Evolutionary conservation across 2,329 filamentous ascomycete species (phyloP), one percentile per base, ranked within the genome.

Genomic region (Monosporascus cannonballus): DNA sequence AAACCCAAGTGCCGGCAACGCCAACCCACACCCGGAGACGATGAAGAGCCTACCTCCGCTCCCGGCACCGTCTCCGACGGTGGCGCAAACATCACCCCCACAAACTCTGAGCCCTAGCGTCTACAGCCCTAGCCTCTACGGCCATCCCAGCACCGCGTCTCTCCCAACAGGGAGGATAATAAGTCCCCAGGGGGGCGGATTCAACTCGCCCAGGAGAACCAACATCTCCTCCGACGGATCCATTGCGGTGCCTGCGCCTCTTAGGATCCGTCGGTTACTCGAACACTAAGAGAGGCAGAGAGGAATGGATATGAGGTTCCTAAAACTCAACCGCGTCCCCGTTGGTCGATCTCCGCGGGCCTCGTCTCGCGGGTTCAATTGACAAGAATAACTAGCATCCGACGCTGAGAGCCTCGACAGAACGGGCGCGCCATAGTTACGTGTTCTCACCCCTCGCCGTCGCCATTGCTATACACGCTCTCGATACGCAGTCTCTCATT

Each of bases 101-200:
- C 42, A 69, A 22, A 76, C 71, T 1, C 69, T 83, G 3, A 80
- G 73, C 53, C 76, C 81, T 3, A 71, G 73, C 1, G 77, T 46
- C n/a, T 46, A 46, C 22, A 18, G 14, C 5, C 42, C 42, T 0
- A 71, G 73, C 1, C 76, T 46, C n/a, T 46, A 46, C 22, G 9
- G 14, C 11, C 24, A 24, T 24, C 24, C 24, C 0, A 6, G 24
- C 42, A 30, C 42, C 22, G 42, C 42, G 42, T 73, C 67, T 50
- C 63, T 69, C 9, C 67, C 63, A 9, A 71, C 66, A 52, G 56
- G 61, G n/a, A 74, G 69, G 57, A 61, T 75, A 14, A 67, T 72
- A 5, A 77, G 73, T 53, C 73, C 73, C 2, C 71, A 63, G 55
- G 74, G 73, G 1, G 74, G 74, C 20, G 73, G 73, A 30, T 75